phyloP scores from a whole-genome alignment of 2,329 filamentous ascomycete genomes.

The Phyllosticta paracitricarpa region DNA sequence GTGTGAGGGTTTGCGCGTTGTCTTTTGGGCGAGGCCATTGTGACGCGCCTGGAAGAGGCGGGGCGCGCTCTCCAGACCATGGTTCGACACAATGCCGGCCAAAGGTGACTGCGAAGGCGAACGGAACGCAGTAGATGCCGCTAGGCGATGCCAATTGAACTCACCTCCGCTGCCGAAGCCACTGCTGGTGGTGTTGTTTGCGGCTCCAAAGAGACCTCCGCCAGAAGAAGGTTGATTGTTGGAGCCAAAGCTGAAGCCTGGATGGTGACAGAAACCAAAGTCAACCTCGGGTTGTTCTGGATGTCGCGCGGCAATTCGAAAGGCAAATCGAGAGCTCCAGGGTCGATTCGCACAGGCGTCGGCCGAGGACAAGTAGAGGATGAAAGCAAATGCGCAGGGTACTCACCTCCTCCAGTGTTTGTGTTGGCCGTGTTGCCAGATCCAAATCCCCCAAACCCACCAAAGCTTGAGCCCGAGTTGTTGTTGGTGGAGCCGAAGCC shows the following conservation, averaged over 20 bases:
- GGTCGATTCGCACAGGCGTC: conserved; percentile 10
- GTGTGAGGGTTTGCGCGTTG: not conserved
- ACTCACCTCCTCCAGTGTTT: conserved; percentile 16
- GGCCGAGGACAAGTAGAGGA: conserved; percentile 3
- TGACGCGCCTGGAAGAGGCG: not conserved
- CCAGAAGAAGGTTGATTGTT: conserved; percentile 19
- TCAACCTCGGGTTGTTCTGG: conserved; percentile 18
- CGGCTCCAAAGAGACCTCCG: conserved; percentile 17
- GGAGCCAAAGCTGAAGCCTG: conserved; percentile 30
- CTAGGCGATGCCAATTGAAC: conserved; percentile 2
- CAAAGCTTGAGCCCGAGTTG: conserved; percentile 11
- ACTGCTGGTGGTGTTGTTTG: conserved; percentile 15
- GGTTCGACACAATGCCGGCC: not conserved
- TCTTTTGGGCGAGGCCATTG: not conserved
- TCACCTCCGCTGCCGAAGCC: conserved; percentile 21
- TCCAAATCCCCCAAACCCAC: conserved; percentile 6
- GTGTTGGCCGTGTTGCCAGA: not conserved
- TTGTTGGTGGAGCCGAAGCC: conserved; percentile 36
- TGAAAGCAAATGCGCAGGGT: not conserved
- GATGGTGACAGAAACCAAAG: conserved; percentile 24
- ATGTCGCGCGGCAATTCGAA: conserved; percentile 12
- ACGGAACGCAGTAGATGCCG: not conserved
- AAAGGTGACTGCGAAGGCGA: not conserved
- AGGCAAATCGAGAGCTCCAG: conserved; percentile 8
- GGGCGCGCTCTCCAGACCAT: not conserved